phyloP scores from a whole-genome alignment of 805 yeast genomes.

The Lipomyces sp. region DNA sequence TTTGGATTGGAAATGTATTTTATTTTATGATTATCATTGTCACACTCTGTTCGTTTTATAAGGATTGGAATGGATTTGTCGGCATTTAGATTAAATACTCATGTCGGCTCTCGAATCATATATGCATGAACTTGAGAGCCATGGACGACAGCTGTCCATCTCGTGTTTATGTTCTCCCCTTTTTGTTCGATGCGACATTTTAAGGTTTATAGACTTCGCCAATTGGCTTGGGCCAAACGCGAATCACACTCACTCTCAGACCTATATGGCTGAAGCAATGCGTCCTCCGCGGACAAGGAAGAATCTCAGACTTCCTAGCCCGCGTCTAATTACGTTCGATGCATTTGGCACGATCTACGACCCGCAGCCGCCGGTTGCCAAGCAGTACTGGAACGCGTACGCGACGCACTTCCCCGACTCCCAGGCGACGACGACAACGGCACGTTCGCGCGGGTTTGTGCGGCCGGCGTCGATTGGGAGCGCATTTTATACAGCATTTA shows the following conservation, averaged over 20 bases:
- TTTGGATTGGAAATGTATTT: not conserved
- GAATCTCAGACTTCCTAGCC: conserved; percentile 10
- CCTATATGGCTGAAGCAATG: too few species aligned
- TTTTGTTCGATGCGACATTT: too few species aligned
- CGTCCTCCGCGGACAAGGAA: not conserved
- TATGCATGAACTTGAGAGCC: not conserved
- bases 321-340: conserved; percentile 20
- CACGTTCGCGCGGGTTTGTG: not conserved
- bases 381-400: conserved; percentile 14
- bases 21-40: too few species aligned
- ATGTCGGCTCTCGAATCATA: too few species aligned
- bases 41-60: too few species aligned
- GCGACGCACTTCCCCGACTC: conserved; percentile 3
- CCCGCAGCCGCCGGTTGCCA: conserved; percentile 18
- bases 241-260: too few species aligned
- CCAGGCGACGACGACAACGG: not conserved
- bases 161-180: not conserved
- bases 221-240: too few species aligned
- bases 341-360: conserved; percentile 26
- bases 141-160: not conserved
- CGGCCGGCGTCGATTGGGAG: not conserved
- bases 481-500: conserved; percentile 12
- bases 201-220: too few species aligned
- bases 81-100: too few species aligned
- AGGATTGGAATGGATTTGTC: too few species aligned